Evolutionary conservation across 768 basidiomycete genomes (phyloP), one percentile per base, ranked within the genome.

Genomic region (Kwoniella pini): DNA sequence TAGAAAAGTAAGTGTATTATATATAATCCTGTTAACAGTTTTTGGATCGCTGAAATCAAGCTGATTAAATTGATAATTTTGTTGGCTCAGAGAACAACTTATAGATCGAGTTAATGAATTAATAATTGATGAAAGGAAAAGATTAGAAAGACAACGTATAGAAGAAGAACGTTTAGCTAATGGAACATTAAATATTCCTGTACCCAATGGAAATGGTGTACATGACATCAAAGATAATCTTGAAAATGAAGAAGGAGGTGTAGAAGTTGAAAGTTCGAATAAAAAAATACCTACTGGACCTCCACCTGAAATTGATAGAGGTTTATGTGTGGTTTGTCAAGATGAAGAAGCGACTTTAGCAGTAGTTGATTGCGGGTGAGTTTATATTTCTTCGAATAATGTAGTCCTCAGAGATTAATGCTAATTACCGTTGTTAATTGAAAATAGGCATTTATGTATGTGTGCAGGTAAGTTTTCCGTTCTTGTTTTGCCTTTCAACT

Each of bases 261-360:
- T 51, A 43, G 33, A 17, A 33, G 39, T 19, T 31, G 52, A 22
- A 28, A 24, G 9, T 13, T 15, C 13, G 26, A 53, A 48, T n/a
- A 44, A 53, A 31, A 54, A 39, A 38, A 69, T 72, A n/a, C 77
- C 77, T 0, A 76, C 75, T 3, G 77, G 77, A 50, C 77, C 75
- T 15, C 62, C 67, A 61, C 71, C 75, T 0, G 70, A 73, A 28
- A 56, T 74, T 2, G 77, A 79, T 15, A 83, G 84, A 9, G 91
- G 93, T 1, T 78, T 93, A 4, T 96, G 93, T 75, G 90, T 95
- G 0, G 84, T 96, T 10, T 96, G 93, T 72, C 92, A 94, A 72
- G 93, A 96, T 63, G 89, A 92, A 60, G 92, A 95, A 65, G 92
- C 93, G 0, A 92, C 89, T 66, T 89, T 96, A 58, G 93, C 91